Evolutionary conservation across 2,329 filamentous ascomycete species (phyloP), one percentile per base, ranked within the genome.

Genomic region (Epicoccum nigrum): DNA sequence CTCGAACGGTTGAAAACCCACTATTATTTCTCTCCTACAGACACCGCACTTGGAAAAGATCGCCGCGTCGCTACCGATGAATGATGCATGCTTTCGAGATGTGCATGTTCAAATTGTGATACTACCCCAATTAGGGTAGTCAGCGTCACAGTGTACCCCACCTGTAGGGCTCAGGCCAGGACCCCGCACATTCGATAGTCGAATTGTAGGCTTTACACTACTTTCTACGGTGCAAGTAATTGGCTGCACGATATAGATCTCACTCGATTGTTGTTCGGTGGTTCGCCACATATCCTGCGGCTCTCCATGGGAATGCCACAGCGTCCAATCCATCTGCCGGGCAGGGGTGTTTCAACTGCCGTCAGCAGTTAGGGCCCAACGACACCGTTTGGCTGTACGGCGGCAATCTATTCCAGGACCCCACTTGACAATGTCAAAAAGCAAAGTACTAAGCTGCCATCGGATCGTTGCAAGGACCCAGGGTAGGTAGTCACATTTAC

Each of bases 1-100:
- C 6, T 25, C 23, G 6, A 25, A 17, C 30, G 49, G 49, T 37
- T 45, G 17, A 5, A 15, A 11, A 31, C 23, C 38, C 42, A 35
- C 48, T 31, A 45, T 30, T 9, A 6, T 33, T 17, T 9, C 31
- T 16, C 41, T 41, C 21, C 13, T 40, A 16, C 48, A 39, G 15
- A 42, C 16, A 40, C 23, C 12, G 38, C 28, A 25, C 31, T 19
- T 21, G 15, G 12, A 13, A 28, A 41, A 19, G 38, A 47, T 47
- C 49, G 39, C 20, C 39, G 37, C 43, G 43, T 52, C 43, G 49
- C 43, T 52, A 52, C 49, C 43, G 44, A 52, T 47, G 20, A 39
- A 11, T 21, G 32, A 23, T 28, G 34, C 20, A 7, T 12, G 35
- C 25, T 34, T 30, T 35, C 12, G 7, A 40, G 20, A 35, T 6